phyloP scores from a whole-genome alignment of 108 stramenopile species.

The Nannochloropsis salina region DNA sequence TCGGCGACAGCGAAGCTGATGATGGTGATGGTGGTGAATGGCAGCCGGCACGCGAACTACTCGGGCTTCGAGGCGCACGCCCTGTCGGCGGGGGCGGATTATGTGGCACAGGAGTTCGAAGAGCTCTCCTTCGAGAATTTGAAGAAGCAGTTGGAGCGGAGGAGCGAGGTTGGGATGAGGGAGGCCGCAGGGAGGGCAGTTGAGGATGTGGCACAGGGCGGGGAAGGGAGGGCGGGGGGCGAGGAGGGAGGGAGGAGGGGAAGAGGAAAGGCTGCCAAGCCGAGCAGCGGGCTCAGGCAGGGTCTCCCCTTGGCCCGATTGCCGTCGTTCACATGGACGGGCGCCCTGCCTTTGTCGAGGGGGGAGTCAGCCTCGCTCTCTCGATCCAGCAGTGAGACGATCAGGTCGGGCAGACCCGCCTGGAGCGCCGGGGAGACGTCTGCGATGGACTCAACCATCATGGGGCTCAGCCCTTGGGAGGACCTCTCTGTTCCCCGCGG shows the following conservation, averaged over 20 bases:
- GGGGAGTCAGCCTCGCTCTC: too few species aligned
- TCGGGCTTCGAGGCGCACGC: neutral
- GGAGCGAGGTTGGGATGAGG: neutral
- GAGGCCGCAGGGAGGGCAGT: neutral
- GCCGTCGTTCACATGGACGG: neutral
- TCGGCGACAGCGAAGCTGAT: neutral
- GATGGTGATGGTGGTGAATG: constrained; percentile 11
- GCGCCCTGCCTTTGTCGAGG: neutral
- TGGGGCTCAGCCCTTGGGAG: too few species aligned
- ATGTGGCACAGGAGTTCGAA: neutral
- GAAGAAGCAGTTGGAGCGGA: neutral
- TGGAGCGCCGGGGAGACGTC: too few species aligned
- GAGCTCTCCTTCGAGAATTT: neutral
- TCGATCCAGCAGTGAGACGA: too few species aligned
- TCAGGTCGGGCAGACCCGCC: too few species aligned
- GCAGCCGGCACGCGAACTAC: neutral
- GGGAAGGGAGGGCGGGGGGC: neutral
- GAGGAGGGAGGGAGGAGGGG: neutral
- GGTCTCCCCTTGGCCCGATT: neutral
- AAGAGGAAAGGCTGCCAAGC: neutral
- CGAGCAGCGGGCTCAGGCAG: neutral
- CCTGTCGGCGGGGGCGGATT: neutral
- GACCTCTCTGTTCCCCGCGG: too few species aligned
- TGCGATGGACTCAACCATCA: too few species aligned
- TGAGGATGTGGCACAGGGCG: neutral